These are phyloP conservation scores for Penicillium expansum DNA, from an alignment of 2,329 filamentous ascomycete species.

Conservation along the genomic window DNA sequence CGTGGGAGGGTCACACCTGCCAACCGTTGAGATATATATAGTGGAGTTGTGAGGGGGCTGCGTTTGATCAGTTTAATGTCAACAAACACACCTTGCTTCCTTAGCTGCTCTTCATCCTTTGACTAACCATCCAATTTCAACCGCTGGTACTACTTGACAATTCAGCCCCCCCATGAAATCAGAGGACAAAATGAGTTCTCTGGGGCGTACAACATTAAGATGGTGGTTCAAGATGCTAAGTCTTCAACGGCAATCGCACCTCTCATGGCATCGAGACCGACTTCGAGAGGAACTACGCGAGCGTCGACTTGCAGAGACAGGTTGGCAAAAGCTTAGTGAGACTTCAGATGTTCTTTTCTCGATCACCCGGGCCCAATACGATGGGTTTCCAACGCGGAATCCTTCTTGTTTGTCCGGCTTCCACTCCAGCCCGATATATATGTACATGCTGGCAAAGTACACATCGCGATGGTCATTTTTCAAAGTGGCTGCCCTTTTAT, in stretches of 20 bases:
- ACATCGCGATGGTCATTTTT: conserved; percentile 46
- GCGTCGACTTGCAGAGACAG: conserved; percentile 30
- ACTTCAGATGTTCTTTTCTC: conserved; percentile 47
- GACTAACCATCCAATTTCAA: not conserved
- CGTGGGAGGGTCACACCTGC: not conserved
- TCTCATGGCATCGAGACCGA: conserved; percentile 42
- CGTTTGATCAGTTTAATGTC: too few relatives aligned
- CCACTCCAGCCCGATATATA: conserved; percentile 32
- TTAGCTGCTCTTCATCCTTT: too few relatives aligned
- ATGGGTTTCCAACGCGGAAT: conserved; percentile 35
- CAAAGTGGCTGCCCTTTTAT: conserved; percentile 35
- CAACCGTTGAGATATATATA: not conserved
- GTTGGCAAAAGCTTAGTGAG: conserved; percentile 42
- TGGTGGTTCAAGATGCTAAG: conserved; percentile 22
- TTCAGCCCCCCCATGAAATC: not conserved
- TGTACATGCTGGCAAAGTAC: conserved; percentile 48
- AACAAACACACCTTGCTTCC: rapidly evolving
- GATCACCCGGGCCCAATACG: conserved; percentile 41
- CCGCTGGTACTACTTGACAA: too few relatives aligned
- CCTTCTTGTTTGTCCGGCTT: conserved; percentile 25
- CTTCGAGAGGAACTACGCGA: conserved; percentile 43
- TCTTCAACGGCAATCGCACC: conserved; percentile 34
- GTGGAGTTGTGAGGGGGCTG: not conserved
- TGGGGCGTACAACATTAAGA: not conserved
- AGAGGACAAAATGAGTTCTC: not conserved